Conservation (phyloP, 169 alveolate genomes). For the Plasmodium knowlesi region DNA sequence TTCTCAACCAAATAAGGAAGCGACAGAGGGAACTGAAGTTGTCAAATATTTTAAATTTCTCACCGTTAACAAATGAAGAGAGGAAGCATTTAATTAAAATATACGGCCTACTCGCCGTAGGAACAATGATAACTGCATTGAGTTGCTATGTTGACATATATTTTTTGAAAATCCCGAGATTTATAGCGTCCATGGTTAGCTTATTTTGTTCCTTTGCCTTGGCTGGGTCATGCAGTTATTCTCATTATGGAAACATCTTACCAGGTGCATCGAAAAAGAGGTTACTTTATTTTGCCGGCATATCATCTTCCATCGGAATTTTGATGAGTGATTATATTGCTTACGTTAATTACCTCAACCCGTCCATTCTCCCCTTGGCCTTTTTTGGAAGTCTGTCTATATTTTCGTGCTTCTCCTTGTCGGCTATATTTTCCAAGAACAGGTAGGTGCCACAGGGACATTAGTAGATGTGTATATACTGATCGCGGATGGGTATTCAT, state of each 20-base stretch:
- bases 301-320: slow-evolving; percentile 61
- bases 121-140: slow-evolving; percentile 56
- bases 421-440: slow-evolving; percentile 69
- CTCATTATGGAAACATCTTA: slow-evolving; percentile 16
- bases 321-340: slow-evolving; percentile 67
- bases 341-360: slow-evolving; percentile 64
- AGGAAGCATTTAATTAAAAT: slow-evolving; percentile 63
- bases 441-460: slow-evolving; percentile 15
- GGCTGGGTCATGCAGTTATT: slow-evolving; percentile 63
- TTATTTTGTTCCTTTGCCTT: slow-evolving; percentile 61
- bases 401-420: slow-evolving; percentile 61
- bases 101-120: slow-evolving; percentile 71
- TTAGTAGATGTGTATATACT: background rate
- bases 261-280: slow-evolving; percentile 42
- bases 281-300: slow-evolving; percentile 58
- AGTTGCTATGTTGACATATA: slow-evolving; percentile 63
- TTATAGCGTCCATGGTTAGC: slow-evolving; percentile 60
- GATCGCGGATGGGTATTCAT: background rate
- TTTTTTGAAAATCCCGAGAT: slow-evolving; percentile 59
- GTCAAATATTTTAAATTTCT: slow-evolving; percentile 60
- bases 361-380: slow-evolving; percentile 68
- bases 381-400: slow-evolving; percentile 70
- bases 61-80: slow-evolving; percentile 72
- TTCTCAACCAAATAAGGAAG: slow-evolving; percentile 43
- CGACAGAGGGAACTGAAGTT: slow-evolving; percentile 63